Evolutionary conservation across 2,329 filamentous ascomycete species (phyloP).

Genomic region (Aspergillus sp.): DNA sequence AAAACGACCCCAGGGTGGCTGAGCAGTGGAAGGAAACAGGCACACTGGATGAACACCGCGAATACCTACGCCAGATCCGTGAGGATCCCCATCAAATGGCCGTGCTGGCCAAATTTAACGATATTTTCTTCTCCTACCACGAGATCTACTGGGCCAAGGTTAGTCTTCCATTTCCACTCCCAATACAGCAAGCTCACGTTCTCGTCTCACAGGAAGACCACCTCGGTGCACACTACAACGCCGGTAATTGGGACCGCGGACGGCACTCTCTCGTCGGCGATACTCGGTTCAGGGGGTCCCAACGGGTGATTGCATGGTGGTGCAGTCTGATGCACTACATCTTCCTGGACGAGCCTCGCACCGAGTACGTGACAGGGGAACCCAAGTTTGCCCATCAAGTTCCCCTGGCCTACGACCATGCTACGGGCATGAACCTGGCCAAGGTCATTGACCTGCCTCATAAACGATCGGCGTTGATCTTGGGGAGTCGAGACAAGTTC

Average conservation of each 20-base stretch:
- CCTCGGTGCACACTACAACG: slow-evolving; percentile 6
- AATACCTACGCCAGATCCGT: slow-evolving; percentile 67
- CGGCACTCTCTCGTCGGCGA: slow-evolving; percentile 45
- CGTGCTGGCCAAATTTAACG: slow-evolving; percentile 69
- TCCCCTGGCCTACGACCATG: slow-evolving; percentile 72
- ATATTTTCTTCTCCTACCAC: slow-evolving; percentile 71
- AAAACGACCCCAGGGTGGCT: slow-evolving; percentile 77
- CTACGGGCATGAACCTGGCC: slow-evolving; percentile 70
- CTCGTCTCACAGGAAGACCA: slow-evolving; percentile 50
- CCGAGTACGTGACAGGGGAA: slow-evolving; percentile 58
- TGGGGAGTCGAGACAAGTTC: slow-evolving; percentile 64
- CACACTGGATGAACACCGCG: slow-evolving; percentile 69
- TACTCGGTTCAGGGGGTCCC: slow-evolving; percentile 53
- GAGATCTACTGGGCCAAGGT: slow-evolving; percentile 76
- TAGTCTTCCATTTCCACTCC: slow-evolving; percentile 13
- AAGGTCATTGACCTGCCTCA: slow-evolving; percentile 71
- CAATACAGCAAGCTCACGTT: neutral
- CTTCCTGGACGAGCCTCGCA: slow-evolving; percentile 59
- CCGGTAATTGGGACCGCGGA: slow-evolving; percentile 6
- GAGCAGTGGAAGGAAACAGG: slow-evolving; percentile 78
- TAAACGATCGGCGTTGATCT: slow-evolving; percentile 67
- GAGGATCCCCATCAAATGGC: slow-evolving; percentile 70
- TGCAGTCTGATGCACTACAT: slow-evolving; percentile 58
- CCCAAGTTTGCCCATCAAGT: slow-evolving; percentile 69
- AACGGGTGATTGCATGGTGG: slow-evolving; percentile 59